A percentile compares a stretch with the other conserved stretches of the same genome.
Evolutionary conservation across 352 stramenopile species (phyloP).

Genomic region (Phytophthora tentaculata): DNA sequence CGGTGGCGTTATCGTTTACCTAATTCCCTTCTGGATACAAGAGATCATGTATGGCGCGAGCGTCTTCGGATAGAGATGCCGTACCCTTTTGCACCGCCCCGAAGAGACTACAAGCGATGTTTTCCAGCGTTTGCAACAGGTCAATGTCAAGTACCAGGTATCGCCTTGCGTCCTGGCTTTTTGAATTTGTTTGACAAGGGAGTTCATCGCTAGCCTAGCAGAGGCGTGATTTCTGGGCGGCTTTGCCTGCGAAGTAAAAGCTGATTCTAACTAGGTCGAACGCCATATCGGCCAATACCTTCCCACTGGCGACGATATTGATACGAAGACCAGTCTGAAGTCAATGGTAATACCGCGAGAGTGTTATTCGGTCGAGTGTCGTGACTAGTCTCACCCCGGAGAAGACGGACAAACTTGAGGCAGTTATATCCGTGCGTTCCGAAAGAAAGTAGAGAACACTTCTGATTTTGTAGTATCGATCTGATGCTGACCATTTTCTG

Average conservation of each 20-base stretch:
- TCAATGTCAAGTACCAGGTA: constrained; percentile 4
- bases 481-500: not conserved
- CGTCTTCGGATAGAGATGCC: not conserved
- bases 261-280: constrained; percentile 1
- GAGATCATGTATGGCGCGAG: not conserved
- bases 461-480: constrained; percentile 11
- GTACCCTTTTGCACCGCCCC: not conserved
- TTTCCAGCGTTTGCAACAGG: not conserved
- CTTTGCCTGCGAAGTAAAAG: not conserved
- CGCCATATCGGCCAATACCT: constrained; percentile 9
- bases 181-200: not conserved
- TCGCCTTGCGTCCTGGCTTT: not conserved
- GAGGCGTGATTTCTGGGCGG: not conserved
- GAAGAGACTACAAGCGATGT: no score
- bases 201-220: not conserved
- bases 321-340: constrained; percentile 9
- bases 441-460: constrained; percentile 13
- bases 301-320: constrained; percentile 11
- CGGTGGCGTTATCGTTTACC: constrained; percentile 18
- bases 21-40: constrained; percentile 2
- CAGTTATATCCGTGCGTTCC: constrained; percentile 4
- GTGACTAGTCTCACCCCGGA: constrained; percentile 9
- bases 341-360: constrained; percentile 8
- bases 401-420: constrained; percentile 16
- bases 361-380: constrained; percentile 19